Evolutionary conservation across 441 rosid genomes (phyloP).

Genomic region (Geranium incanum): DNA sequence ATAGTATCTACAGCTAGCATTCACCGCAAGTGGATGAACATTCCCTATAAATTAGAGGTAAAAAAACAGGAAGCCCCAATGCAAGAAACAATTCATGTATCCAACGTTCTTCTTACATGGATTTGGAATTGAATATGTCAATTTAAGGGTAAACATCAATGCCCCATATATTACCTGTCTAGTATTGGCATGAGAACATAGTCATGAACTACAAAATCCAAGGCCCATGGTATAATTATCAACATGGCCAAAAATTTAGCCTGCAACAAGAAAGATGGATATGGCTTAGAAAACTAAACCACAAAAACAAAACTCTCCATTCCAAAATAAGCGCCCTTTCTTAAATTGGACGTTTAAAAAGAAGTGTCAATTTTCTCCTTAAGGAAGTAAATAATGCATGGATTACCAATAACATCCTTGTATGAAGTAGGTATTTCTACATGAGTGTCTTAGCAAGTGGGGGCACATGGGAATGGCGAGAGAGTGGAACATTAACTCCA

Average conservation of each 20-base stretch:
- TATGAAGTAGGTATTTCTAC: too few relatives aligned
- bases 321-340: neutral
- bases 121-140: neutral
- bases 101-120: neutral
- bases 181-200: conserved; percentile 87
- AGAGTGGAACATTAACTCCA: neutral
- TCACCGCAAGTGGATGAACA: neutral
- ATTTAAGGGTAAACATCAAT: neutral
- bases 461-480: neutral
- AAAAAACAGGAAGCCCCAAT: neutral
- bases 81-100: neutral
- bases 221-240: conserved; percentile 71
- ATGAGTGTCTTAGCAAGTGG: neutral
- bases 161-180: conserved; percentile 55
- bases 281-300: conserved; percentile 17
- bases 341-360: neutral
- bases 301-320: neutral
- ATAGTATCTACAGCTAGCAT: neutral
- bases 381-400: neutral
- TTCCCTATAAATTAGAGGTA: neutral
- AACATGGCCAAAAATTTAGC: conserved; percentile 76
- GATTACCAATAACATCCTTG: too few relatives aligned
- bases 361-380: neutral
- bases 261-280: conserved; percentile 39
- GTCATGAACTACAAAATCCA: conserved; percentile 86